Conservation (phyloP, 106 monocot genomes). For the Dioscorea dumetorum region DNA sequence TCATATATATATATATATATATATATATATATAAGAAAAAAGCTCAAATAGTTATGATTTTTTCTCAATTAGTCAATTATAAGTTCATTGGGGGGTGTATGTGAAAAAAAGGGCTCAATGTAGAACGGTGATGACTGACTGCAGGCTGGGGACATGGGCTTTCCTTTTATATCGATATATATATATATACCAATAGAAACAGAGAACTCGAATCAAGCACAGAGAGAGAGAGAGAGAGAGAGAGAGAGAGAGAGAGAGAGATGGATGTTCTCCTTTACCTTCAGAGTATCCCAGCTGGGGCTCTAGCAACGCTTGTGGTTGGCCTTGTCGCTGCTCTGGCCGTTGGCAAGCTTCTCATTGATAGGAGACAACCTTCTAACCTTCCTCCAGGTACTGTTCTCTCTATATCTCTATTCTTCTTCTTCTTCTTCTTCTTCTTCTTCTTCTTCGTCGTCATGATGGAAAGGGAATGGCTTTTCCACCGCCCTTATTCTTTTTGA, state of each 20-base stretch:
- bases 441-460: background rate
- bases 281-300: conserved; percentile 8
- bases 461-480: background rate
- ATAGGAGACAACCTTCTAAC: background rate
- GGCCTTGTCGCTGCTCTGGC: conserved; percentile 13
- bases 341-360: conserved; percentile 9
- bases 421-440: background rate
- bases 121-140: too few species aligned
- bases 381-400: conserved; percentile 1
- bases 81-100: too few species aligned
- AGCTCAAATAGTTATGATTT: too few species aligned
- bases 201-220: too few species aligned
- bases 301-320: conserved; percentile 4
- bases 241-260: background rate
- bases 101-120: too few species aligned
- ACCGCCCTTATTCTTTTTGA: too few species aligned
- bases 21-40: too few species aligned
- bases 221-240: background rate
- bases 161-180: too few species aligned
- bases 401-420: background rate
- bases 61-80: too few species aligned
- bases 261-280: conserved; percentile 13
- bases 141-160: too few species aligned
- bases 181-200: too few species aligned
- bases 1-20: too few species aligned